Percentiles rank a stretch among this genome's conserved stretches.
Evolutionary conservation across 352 stramenopile species (phyloP).

Genomic region (Phytophthora nicotianae): DNA sequence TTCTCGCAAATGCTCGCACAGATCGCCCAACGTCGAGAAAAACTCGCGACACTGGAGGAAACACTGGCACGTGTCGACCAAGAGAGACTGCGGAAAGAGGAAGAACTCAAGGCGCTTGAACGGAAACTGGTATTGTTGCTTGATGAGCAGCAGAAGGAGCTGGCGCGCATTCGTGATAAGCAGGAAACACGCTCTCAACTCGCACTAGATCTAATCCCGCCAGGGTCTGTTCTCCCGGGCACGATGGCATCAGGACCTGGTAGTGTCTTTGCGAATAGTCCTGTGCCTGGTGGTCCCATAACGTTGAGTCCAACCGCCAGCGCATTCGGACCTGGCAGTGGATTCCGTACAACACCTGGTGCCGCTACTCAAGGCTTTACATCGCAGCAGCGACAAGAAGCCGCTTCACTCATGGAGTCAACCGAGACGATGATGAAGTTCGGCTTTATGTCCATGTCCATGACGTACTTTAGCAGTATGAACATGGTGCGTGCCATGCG

Average conservation of each 20-base stretch:
- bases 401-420: conserved; percentile 92
- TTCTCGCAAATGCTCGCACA: conserved; percentile 94
- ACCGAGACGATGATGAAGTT: conserved; percentile 99
- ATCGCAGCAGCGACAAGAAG: conserved; percentile 89
- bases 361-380: conserved; percentile 46
- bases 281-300: conserved; percentile 23
- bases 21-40: conserved; percentile 93
- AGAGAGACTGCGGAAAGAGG: conserved; percentile 90
- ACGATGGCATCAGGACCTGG: conserved; percentile 11
- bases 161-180: conserved; percentile 74
- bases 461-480: conserved; percentile 97
- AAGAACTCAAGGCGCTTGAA: conserved; percentile 93
- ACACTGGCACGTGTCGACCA: conserved; percentile 89
- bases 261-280: conserved; percentile 33
- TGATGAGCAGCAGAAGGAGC: conserved; percentile 94
- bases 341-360: background rate
- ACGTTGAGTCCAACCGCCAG: conserved; percentile 21
- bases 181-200: conserved; percentile 57
- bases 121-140: conserved; percentile 94
- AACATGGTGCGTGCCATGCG: conserved; percentile 98
- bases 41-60: conserved; percentile 84
- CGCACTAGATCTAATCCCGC: conserved; percentile 49
- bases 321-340: background rate
- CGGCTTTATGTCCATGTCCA: conserved; percentile 97
- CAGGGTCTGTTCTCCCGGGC: conserved; percentile 11